phyloP scores from a whole-genome alignment of 768 basidiomycete species.

The Suillus subluteus region DNA sequence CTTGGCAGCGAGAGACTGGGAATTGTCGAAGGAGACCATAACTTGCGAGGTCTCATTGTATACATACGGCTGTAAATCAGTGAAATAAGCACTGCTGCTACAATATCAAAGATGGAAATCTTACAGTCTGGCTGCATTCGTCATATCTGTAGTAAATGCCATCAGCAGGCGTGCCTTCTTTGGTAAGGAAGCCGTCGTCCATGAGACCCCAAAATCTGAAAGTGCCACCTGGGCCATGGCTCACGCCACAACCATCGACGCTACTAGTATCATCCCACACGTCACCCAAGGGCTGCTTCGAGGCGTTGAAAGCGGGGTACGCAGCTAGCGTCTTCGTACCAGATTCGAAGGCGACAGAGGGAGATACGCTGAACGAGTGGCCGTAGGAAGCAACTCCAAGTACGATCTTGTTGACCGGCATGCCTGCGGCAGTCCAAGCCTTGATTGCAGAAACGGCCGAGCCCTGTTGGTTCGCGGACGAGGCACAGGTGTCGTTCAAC shows the following conservation, averaged over 20 bases:
- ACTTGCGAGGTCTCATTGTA: constrained; percentile 55
- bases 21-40: constrained; percentile 64
- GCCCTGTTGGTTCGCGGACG: constrained; percentile 58
- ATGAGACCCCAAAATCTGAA: constrained; percentile 66
- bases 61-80: constrained; percentile 52
- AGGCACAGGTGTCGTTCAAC: constrained; percentile 73
- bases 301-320: constrained; percentile 54
- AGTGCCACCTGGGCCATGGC: constrained; percentile 50
- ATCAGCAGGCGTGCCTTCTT: constrained; percentile 27
- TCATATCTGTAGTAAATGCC: constrained; percentile 63
- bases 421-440: constrained; percentile 77
- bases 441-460: constrained; percentile 75
- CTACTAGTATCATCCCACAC: constrained; percentile 54
- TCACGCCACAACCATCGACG: constrained; percentile 57
- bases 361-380: constrained; percentile 61
- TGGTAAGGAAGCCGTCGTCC: constrained; percentile 54
- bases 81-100: constrained; percentile 45
- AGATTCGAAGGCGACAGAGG: constrained; percentile 39
- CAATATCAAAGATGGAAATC: constrained; percentile 15
- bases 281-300: constrained; percentile 54
- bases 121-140: constrained; percentile 71
- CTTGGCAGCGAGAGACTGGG: constrained; percentile 49
- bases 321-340: constrained; percentile 42
- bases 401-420: constrained; percentile 70
- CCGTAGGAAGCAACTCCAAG: constrained; percentile 85